Evolutionary conservation across 345 rosid species (phyloP).

Genomic region (Eucalyptus virginea): DNA sequence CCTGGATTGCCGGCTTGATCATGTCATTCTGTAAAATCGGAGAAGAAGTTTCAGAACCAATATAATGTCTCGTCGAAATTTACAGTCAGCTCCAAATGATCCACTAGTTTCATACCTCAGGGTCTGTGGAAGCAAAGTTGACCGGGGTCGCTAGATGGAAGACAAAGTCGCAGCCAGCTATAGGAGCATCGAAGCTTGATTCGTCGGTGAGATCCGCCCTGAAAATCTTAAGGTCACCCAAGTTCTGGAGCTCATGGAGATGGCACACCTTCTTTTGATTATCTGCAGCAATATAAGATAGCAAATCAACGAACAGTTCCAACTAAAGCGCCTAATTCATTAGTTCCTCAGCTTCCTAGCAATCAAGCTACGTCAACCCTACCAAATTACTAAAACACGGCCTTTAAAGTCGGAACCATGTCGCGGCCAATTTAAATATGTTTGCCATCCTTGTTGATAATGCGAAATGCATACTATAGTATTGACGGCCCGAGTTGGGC

Average conservation of each 20-base stretch:
- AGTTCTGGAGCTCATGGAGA: slow-evolving; percentile 30
- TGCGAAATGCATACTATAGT: background rate
- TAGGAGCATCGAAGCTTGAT: slow-evolving; percentile 44
- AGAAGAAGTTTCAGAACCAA: background rate
- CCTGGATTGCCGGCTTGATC: slow-evolving; percentile 84
- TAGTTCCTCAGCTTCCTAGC: no score
- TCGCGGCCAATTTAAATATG: background rate
- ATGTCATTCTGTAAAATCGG: slow-evolving; percentile 49
- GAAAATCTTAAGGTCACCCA: slow-evolving; percentile 61
- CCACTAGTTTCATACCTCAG: slow-evolving; percentile 35
- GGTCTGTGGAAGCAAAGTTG: slow-evolving; percentile 71
- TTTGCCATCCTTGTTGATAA: background rate
- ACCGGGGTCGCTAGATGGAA: slow-evolving; percentile 95
- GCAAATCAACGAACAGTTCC: background rate
- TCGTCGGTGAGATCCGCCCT: slow-evolving; percentile 63
- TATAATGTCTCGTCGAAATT: background rate
- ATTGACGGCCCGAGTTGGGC: background rate
- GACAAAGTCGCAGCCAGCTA: slow-evolving; percentile 53
- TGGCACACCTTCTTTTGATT: slow-evolving; percentile 52
- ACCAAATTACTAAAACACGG: background rate
- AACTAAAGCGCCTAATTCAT: background rate
- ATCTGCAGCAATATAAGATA: slow-evolving; percentile 12
- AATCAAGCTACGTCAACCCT: background rate
- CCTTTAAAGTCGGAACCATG: background rate
- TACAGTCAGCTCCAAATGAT: background rate